Conservation (phyloP, 495 filamentous ascomycete genomes). For the Emericellopsis terricola region DNA sequence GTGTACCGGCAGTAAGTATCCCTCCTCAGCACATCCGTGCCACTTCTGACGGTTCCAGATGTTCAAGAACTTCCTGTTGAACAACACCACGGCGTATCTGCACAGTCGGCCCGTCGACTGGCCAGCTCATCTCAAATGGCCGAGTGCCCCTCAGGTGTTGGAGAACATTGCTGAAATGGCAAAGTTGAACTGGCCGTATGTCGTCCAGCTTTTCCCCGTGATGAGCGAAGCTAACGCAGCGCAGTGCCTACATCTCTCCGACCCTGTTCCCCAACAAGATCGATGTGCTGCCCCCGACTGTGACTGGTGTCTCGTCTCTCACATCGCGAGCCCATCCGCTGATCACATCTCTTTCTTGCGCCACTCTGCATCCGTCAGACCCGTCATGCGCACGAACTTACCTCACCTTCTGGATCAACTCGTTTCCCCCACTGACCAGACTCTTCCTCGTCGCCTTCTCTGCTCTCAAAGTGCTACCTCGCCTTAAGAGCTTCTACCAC, state of each 20-base stretch:
- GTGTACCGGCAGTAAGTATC: constrained; percentile 39
- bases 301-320: constrained; percentile 55
- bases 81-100: constrained; percentile 59
- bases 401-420: constrained; percentile 60
- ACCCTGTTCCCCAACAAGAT: constrained; percentile 62
- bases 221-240: not conserved
- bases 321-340: constrained; percentile 70
- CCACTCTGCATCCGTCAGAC: constrained; percentile 73
- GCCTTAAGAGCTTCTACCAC: constrained; percentile 43
- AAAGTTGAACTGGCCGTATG: constrained; percentile 68
- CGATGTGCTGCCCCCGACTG: constrained; percentile 42
- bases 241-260: constrained; percentile 59
- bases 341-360: constrained; percentile 70
- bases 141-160: constrained; percentile 53
- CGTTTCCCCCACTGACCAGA: constrained; percentile 60
- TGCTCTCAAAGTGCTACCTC: constrained; percentile 44
- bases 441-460: constrained; percentile 56
- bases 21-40: constrained; percentile 14
- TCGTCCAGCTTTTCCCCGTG: constrained; percentile 4
- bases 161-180: constrained; percentile 71
- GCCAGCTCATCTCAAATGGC: constrained; percentile 53
- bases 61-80: constrained; percentile 42
- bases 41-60: not conserved
- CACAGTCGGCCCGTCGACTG: constrained; percentile 51
- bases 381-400: constrained; percentile 78